A percentile compares a stretch with the other conserved stretches of the same genome.
These are phyloP conservation scores for Gracilaria gracilis DNA, from an alignment of 23 red algal genomes.

Conservation along the genomic window DNA sequence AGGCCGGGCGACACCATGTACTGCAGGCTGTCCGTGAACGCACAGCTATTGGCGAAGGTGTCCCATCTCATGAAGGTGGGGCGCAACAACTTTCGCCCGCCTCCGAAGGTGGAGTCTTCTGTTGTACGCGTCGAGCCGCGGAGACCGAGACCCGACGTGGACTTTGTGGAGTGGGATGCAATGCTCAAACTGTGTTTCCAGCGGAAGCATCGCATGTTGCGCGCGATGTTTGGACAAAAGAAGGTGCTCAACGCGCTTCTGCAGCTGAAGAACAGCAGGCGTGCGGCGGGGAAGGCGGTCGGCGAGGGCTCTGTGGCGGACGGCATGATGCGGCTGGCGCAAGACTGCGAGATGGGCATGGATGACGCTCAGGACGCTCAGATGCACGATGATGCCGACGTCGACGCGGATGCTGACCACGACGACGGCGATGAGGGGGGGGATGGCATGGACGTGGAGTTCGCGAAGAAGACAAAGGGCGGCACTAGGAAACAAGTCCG, in stretches of 20 bases:
- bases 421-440: constrained; percentile 34
- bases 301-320: neutral
- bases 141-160: constrained; percentile 74
- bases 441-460: constrained; percentile 49
- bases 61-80: constrained; percentile 86
- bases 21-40: constrained; percentile 92
- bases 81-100: constrained; percentile 96
- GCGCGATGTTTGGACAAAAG: constrained; percentile 84
- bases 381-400: neutral
- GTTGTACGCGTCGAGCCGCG: constrained; percentile 92
- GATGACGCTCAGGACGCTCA: constrained; percentile 7
- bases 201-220: constrained; percentile 91
- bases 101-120: constrained; percentile 93
- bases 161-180: constrained; percentile 96
- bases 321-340: neutral
- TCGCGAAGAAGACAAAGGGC: constrained; percentile 13
- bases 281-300: constrained; percentile 7
- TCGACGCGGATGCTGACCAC: constrained; percentile 13
- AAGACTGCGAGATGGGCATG: neutral
- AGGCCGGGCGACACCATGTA: constrained; percentile 93
- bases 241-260: constrained; percentile 62
- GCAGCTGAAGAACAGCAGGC: constrained; percentile 42
- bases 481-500: constrained; percentile 29
- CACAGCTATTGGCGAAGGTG: constrained; percentile 88
- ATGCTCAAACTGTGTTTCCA: constrained; percentile 90